These are phyloP conservation scores for Rhodotorula sp. DNA, from an alignment of 1,284 basidiomycete species.

Conservation along the genomic window DNA sequence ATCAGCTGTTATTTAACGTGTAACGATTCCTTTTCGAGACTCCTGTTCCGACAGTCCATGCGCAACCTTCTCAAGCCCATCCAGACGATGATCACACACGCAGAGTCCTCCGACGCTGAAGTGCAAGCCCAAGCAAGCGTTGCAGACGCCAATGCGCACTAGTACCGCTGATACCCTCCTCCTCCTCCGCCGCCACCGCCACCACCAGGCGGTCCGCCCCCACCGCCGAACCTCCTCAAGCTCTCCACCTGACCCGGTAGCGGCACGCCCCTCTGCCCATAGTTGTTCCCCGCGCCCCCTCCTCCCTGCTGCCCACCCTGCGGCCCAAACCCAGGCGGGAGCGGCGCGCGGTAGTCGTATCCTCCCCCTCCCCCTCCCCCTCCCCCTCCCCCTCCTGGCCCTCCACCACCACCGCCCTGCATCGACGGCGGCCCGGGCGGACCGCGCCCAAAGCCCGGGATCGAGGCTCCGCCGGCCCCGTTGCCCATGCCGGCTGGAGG, in stretches of 20 bases:
- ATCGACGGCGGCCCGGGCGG: background rate
- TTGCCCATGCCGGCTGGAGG: background rate
- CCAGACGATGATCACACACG: no score
- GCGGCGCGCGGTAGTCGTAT: constrained; percentile 5
- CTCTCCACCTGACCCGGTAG: background rate
- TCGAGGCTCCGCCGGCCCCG: background rate
- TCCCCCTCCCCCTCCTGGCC: constrained; percentile 1
- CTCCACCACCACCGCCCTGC: background rate
- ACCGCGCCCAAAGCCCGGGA: constrained; percentile 27
- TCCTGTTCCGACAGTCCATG: no score
- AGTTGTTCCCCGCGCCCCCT: background rate
- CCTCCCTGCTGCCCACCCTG: no score
- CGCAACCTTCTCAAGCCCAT: no score
- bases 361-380: constrained; percentile 1
- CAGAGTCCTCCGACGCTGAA: no score
- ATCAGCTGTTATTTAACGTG: no score
- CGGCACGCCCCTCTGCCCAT: background rate
- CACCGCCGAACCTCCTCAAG: background rate
- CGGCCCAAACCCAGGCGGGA: constrained; percentile 2
- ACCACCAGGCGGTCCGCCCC: background rate
- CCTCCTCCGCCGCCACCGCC: background rate
- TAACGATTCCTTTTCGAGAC: no score
- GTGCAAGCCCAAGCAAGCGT: no score
- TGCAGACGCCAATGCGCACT: no score
- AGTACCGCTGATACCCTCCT: no score